phyloP scores from a whole-genome alignment of 2,329 filamentous ascomycete genomes.

The Paecilomyces variotii region DNA sequence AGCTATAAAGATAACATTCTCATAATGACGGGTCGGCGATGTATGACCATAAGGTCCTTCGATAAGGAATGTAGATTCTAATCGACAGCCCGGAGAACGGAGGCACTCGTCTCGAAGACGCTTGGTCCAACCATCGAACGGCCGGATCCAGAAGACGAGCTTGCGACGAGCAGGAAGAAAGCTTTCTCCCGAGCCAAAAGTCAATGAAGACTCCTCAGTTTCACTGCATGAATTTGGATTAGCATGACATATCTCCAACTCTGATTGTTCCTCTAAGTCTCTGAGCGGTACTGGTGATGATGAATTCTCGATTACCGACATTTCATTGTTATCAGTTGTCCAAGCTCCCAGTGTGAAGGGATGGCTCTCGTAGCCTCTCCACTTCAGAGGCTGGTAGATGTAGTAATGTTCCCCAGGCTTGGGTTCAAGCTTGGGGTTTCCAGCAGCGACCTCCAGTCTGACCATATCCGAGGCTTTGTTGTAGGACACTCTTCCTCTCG shows the following conservation, averaged over 20 bases:
- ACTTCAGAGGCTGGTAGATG: slow-evolving; percentile 38
- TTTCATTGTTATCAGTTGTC: slow-evolving; percentile 11
- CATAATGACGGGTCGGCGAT: slow-evolving; percentile 35
- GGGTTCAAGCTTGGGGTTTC: slow-evolving; percentile 20
- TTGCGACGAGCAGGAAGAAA: slow-evolving; percentile 16
- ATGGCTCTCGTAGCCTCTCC: slow-evolving; percentile 44
- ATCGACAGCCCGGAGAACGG: slow-evolving; percentile 13
- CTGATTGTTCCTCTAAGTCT: neutral
- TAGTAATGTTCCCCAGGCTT: slow-evolving; percentile 45
- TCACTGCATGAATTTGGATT: neutral
- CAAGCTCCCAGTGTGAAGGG: slow-evolving; percentile 41
- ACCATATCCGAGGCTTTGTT: slow-evolving; percentile 38
- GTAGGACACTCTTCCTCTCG: slow-evolving; percentile 36
- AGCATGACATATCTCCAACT: neutral
- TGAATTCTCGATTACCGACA: neutral
- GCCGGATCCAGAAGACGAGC: slow-evolving; percentile 43
- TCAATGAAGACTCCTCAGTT: neutral
- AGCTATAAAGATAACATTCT: slow-evolving; percentile 47
- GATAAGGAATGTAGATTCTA: slow-evolving; percentile 33
- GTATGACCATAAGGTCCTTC: slow-evolving; percentile 45
- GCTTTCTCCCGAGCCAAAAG: neutral
- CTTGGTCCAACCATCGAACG: slow-evolving; percentile 44
- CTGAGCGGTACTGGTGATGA: neutral
- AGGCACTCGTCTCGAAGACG: slow-evolving; percentile 34
- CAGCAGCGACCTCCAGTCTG: slow-evolving; percentile 37